Percentiles rank a stretch among this genome's conserved stretches.
These are phyloP conservation scores for Ganoderma sinense DNA, from an alignment of 1,284 basidiomycete genomes.

Conservation along the genomic window DNA sequence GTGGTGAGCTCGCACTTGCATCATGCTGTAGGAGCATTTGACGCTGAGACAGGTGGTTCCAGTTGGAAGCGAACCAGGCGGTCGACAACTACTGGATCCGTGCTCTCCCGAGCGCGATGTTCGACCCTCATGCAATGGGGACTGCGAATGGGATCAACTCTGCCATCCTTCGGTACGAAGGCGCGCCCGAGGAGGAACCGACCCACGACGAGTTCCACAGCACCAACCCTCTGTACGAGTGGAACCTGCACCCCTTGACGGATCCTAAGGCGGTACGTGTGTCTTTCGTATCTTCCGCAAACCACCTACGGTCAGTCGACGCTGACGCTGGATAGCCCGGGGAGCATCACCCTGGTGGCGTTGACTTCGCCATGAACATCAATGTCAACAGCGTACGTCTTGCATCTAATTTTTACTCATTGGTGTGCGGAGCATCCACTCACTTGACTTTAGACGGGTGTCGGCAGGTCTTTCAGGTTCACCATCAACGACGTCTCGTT, in stretches of 20 bases:
- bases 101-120: constrained; percentile 40
- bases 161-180: constrained; percentile 61
- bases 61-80: constrained; percentile 43
- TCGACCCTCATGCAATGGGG: constrained; percentile 35
- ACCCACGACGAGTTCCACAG: constrained; percentile 36
- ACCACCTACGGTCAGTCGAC: no score
- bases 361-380: no score
- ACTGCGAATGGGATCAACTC: constrained; percentile 48
- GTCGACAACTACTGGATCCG: constrained; percentile 53
- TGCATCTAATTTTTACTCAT: no score
- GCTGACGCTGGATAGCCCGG: no score
- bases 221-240: constrained; percentile 37
- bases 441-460: no score
- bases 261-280: constrained; percentile 22
- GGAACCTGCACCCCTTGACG: constrained; percentile 33
- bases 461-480: no score
- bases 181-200: constrained; percentile 43
- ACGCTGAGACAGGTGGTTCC: background rate
- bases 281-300: no score
- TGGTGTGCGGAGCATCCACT: no score
- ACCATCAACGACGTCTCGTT: constrained; percentile 39
- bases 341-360: no score
- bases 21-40: no score
- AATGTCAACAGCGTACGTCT: no score
- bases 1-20: constrained; percentile 27